Evolutionary conservation across 805 yeast genomes (phyloP).

Genomic region (Grigorovia yakushimaensis): DNA sequence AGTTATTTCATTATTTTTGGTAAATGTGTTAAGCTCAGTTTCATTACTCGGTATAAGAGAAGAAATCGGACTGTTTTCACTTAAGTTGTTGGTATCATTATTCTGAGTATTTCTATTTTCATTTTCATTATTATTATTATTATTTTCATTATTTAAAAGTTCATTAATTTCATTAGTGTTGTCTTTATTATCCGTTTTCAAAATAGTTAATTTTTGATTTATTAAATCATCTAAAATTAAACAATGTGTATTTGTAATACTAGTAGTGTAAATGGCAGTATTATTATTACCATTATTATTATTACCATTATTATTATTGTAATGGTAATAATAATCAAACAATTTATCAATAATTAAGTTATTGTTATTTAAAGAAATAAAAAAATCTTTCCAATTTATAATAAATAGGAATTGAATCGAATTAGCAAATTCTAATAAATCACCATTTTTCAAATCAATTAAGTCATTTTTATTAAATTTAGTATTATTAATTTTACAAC

Average conservation of each 20-base stretch:
- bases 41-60: no score
- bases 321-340: background rate
- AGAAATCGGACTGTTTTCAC: no score
- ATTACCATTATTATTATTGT: background rate
- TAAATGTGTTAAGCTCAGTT: no score
- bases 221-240: background rate
- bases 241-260: background rate
- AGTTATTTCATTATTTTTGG: no score
- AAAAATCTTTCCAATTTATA: background rate
- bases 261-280: background rate
- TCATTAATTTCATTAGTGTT: no score
- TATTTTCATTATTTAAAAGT: no score
- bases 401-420: background rate
- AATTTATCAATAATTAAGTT: background rate
- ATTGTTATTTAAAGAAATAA: background rate
- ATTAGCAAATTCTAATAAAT: background rate
- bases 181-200: background rate
- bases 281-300: background rate
- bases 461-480: background rate
- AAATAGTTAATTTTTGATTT: background rate
- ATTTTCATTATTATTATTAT: no score
- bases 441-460: background rate
- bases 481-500: slow-evolving; percentile 51
- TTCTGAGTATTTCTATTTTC: no score
- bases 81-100: no score